phyloP scores from a whole-genome alignment of 2,329 filamentous ascomycete genomes.

The Cytospora piceae region DNA sequence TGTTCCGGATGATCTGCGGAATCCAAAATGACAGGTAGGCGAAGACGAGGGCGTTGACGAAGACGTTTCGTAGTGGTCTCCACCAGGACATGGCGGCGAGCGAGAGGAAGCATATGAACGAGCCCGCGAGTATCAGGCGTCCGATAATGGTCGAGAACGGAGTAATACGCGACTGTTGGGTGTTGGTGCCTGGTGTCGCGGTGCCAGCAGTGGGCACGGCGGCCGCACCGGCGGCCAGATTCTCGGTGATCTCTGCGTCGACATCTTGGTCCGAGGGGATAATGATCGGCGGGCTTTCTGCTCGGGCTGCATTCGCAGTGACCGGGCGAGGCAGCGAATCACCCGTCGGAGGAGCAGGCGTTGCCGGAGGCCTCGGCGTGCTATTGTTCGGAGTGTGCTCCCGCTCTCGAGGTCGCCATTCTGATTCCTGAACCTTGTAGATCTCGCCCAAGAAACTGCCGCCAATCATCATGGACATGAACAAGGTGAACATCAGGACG shows the following conservation, averaged over 20 bases:
- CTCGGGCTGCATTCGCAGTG: slow-evolving; percentile 37
- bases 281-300: slow-evolving; percentile 54
- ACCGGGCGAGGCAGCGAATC: slow-evolving; percentile 47
- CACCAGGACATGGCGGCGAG: slow-evolving; percentile 66
- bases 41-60: slow-evolving; percentile 68
- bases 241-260: slow-evolving; percentile 60
- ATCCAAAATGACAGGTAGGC: slow-evolving; percentile 88
- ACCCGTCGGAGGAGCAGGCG: slow-evolving; percentile 34
- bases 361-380: slow-evolving; percentile 34
- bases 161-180: slow-evolving; percentile 38
- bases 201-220: slow-evolving; percentile 41
- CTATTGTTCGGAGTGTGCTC: slow-evolving; percentile 38
- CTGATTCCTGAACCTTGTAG: slow-evolving; percentile 63
- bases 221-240: slow-evolving; percentile 38
- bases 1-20: slow-evolving; percentile 90
- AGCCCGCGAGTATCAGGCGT: slow-evolving; percentile 59
- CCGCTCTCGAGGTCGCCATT: slow-evolving; percentile 50
- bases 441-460: slow-evolving; percentile 63
- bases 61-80: slow-evolving; percentile 55
- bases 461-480: slow-evolving; percentile 61
- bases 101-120: slow-evolving; percentile 60
- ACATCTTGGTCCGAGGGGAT: slow-evolving; percentile 67
- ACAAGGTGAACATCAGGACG: slow-evolving; percentile 54
- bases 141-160: slow-evolving; percentile 61
- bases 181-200: slow-evolving; percentile 35